Evolutionary conservation across 176 grass and related monocot genomes (phyloP).

Genomic region (Cenchrus americanus): DNA sequence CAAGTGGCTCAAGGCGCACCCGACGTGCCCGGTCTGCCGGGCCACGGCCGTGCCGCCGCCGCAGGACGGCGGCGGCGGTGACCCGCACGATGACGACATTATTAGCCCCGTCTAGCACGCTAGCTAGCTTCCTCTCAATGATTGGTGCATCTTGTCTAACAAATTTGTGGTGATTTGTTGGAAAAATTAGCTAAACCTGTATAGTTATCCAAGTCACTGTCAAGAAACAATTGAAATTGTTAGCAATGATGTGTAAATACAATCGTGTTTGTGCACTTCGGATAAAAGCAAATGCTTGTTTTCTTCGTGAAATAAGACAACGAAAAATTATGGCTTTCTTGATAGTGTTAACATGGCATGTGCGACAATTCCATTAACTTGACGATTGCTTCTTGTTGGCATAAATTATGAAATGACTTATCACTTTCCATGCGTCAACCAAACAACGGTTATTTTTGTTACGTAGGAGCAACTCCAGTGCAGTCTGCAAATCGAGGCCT

Average conservation of each 20-base stretch:
- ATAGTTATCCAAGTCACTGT: neutral
- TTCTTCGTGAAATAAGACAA: neutral
- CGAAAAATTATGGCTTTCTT: neutral
- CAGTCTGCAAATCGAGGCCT: too few species aligned
- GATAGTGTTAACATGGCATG: neutral
- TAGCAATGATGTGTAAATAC: slow-evolving; percentile 19
- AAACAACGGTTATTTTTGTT: neutral
- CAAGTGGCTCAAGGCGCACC: slow-evolving; percentile 69
- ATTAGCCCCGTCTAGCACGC: slow-evolving; percentile 53
- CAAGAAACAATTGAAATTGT: neutral
- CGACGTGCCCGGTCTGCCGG: slow-evolving; percentile 70
- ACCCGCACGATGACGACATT: slow-evolving; percentile 34
- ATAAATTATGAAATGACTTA: neutral
- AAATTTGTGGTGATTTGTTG: neutral
- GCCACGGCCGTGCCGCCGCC: slow-evolving; percentile 42
- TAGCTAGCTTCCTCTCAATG: neutral
- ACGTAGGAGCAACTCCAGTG: too few species aligned
- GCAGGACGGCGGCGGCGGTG: neutral
- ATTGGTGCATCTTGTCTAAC: slow-evolving; percentile 18
- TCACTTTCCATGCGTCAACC: neutral
- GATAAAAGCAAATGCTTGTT: neutral
- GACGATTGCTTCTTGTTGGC: neutral
- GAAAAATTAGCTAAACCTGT: slow-evolving; percentile 18
- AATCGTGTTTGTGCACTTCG: neutral
- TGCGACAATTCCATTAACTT: neutral